Percentiles rank a stretch among this genome's conserved stretches.
phyloP scores from a whole-genome alignment of 352 stramenopile species.

The Aphanomyces euteiches region DNA sequence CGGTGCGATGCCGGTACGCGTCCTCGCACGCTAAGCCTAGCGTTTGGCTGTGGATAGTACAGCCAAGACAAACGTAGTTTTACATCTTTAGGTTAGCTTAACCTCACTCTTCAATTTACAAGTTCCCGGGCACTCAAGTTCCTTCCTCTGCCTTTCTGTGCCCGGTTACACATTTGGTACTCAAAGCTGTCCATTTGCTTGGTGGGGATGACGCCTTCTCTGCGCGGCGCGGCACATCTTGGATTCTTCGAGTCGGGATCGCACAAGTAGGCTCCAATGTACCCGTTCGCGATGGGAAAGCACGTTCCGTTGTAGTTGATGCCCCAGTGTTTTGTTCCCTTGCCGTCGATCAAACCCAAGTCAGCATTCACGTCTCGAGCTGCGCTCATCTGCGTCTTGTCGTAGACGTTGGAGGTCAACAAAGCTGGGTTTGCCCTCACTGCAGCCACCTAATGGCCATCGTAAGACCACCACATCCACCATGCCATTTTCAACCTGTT shows the following conservation, averaged over 20 bases:
- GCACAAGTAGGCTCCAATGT: slow-evolving; percentile 43
- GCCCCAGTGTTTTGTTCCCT: slow-evolving; percentile 40
- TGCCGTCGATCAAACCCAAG: slow-evolving; percentile 41
- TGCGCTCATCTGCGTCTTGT: slow-evolving; percentile 14
- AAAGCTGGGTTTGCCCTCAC: background rate
- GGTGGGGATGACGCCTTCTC: slow-evolving; percentile 34
- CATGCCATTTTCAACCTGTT: slow-evolving; percentile 38
- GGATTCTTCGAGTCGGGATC: slow-evolving; percentile 29
- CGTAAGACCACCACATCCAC: slow-evolving; percentile 52
- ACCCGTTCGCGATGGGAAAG: slow-evolving; percentile 53
- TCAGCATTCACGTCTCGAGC: slow-evolving; percentile 39
- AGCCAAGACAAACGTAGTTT: too few species aligned
- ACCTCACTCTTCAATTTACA: too few species aligned
- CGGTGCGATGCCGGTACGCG: too few species aligned
- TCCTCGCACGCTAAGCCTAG: too few species aligned
- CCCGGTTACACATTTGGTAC: too few species aligned
- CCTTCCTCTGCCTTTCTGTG: too few species aligned
- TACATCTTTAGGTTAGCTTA: too few species aligned
- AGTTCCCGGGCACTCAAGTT: too few species aligned
- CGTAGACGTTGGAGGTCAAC: background rate
- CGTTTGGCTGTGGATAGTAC: too few species aligned
- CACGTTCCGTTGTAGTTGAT: slow-evolving; percentile 53
- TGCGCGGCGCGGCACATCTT: slow-evolving; percentile 36
- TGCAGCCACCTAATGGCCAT: slow-evolving; percentile 14
- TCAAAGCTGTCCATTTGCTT: slow-evolving; percentile 44